Base-by-base conservation (phyloP, 495 filamentous ascomycete genomes). In the Tuber microsphaerosporum region DNA sequence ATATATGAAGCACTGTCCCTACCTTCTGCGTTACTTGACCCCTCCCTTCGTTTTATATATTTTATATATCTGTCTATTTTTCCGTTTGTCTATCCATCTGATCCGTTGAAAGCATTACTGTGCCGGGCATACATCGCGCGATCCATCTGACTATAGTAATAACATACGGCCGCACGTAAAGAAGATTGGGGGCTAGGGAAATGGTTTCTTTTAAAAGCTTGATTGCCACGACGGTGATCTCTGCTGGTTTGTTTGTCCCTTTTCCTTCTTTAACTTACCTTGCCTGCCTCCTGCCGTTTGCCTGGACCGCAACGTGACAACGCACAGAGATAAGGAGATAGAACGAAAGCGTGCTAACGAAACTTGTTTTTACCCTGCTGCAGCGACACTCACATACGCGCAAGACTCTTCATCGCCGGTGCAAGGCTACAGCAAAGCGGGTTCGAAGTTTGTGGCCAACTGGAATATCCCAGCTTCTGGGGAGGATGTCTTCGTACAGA, bases 401-500 rank as follows among this genome's bases (percentile, higher is more conserved):
- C 56, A 65, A 31, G 6, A 14, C 48, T 56, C 45, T 7, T 56
- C 56, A 9, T 26, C 56, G 26, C 56, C 56, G 0, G 26, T 31
- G 1, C n/a, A 26, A 31, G 56, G 56, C 56, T 65, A 4, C 56
- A 16, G 1, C n/a, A 26, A 17, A 4, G 2, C 3, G 12, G 26
- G 56, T 65, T 65, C 56, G 26, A 31, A 10, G n/a, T 61, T 65
- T 31, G 12, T 12, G 0, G 4, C 12, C n/a, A 17, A 31, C 56
- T 65, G 56, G 73, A 80, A 77, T 48, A 65, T 82, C 56, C 81
- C 80, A 20, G 51, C 73, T n/a, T 77, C 74, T 19, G 75, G 77
- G 56, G 76, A 70, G 70, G 87, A 89, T 76, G 86, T 93, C 70
- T 91, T 89, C 82, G 86, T 93, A 74, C 91, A 92, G 76, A 87